phyloP scores from a whole-genome alignment of 768 basidiomycete genomes.

The Sutorius australiensis region DNA sequence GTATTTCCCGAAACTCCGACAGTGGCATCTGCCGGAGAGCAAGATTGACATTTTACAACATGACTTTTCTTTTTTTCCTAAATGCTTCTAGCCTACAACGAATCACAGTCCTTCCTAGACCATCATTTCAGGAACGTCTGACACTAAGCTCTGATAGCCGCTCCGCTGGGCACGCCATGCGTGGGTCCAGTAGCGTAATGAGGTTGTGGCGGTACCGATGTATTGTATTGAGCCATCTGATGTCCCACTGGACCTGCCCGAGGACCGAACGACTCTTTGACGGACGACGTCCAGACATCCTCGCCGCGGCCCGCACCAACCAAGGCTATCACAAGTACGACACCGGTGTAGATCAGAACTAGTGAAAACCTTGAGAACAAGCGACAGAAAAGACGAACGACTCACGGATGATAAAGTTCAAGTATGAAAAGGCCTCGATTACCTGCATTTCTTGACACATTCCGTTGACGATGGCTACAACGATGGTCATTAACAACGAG shows the following conservation, averaged over 20 bases:
- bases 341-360: slow-evolving; percentile 33
- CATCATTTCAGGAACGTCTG: not conserved
- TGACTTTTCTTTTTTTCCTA: not conserved
- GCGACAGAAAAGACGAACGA: not conserved
- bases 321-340: slow-evolving; percentile 24
- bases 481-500: not conserved
- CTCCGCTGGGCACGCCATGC: too few species aligned
- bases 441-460: slow-evolving; percentile 31
- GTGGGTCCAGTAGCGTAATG: not conserved
- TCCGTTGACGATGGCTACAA: slow-evolving; percentile 8
- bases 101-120: not conserved
- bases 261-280: slow-evolving; percentile 28
- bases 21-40: slow-evolving; percentile 11
- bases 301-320: slow-evolving; percentile 29
- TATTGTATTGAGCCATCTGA: slow-evolving; percentile 17
- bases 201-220: slow-evolving; percentile 2
- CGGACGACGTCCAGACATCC: slow-evolving; percentile 32
- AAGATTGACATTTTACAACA: not conserved
- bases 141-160: not conserved
- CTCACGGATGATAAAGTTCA: slow-evolving; percentile 35
- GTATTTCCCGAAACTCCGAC: slow-evolving; percentile 31
- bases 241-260: slow-evolving; percentile 5
- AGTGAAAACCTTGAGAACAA: not conserved
- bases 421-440: slow-evolving; percentile 35
- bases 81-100: not conserved